phyloP scores from a whole-genome alignment of 2,329 filamentous ascomycete genomes.

The Hirsutella thompsonii region DNA sequence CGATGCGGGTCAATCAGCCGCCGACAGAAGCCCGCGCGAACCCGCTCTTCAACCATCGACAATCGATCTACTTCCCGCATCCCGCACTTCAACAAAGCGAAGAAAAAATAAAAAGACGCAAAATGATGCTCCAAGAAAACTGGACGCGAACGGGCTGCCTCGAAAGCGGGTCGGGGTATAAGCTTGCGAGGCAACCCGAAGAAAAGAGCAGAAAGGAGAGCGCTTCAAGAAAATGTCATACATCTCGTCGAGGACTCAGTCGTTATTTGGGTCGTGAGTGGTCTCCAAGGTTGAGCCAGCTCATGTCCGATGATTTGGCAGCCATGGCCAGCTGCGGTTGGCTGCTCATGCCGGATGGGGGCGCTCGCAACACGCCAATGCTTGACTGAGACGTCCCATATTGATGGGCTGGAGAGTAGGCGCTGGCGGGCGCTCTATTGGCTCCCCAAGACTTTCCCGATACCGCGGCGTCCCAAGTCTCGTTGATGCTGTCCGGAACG shows the following conservation, averaged over 20 bases:
- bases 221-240: background rate
- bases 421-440: slow-evolving; percentile 37
- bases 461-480: slow-evolving; percentile 38
- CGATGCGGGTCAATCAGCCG: background rate
- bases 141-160: background rate
- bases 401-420: slow-evolving; percentile 34
- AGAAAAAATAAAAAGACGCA: too few species aligned
- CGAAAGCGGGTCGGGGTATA: background rate
- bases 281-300: slow-evolving; percentile 63
- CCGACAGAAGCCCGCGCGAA: background rate
- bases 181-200: background rate
- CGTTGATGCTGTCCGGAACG: slow-evolving; percentile 49
- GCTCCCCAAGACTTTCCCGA: slow-evolving; percentile 33
- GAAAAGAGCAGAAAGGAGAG: background rate
- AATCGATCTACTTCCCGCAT: background rate
- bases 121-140: background rate
- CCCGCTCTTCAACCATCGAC: background rate
- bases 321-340: slow-evolving; percentile 39
- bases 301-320: slow-evolving; percentile 53
- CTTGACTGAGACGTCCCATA: slow-evolving; percentile 25
- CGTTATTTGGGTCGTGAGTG: slow-evolving; percentile 12
- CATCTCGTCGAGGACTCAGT: background rate
- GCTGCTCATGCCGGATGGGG: slow-evolving; percentile 25
- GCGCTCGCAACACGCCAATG: slow-evolving; percentile 15
- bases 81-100: too few species aligned